A percentile compares a stretch with the other conserved stretches of the same genome.
phyloP scores from a whole-genome alignment of 2,329 filamentous ascomycete genomes.

The Pseudocercospora fijiensis region DNA sequence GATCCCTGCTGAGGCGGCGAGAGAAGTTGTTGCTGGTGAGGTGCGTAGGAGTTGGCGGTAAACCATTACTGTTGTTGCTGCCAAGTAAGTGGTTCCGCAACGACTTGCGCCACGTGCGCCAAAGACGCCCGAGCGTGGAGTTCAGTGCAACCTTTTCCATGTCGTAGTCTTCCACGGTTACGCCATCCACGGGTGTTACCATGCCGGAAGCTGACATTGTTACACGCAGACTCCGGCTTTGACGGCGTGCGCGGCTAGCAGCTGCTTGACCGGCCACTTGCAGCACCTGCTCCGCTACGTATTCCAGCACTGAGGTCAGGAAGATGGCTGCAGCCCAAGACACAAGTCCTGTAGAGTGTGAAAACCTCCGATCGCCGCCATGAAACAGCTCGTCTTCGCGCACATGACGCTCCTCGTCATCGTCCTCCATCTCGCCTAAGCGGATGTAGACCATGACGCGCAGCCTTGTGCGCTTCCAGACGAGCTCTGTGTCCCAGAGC shows the following conservation, averaged over 20 bases:
- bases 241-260: conserved; percentile 58
- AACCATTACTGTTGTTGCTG: conserved; percentile 12
- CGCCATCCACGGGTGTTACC: conserved; percentile 22
- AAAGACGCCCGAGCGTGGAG: conserved; percentile 80
- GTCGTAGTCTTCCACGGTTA: conserved; percentile 76
- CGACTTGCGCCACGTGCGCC: conserved; percentile 93
- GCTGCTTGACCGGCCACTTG: conserved; percentile 85
- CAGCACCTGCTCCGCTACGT: conserved; percentile 86
- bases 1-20: conserved; percentile 22
- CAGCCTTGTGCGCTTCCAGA: conserved; percentile 90
- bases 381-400: conserved; percentile 71
- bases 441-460: conserved; percentile 99
- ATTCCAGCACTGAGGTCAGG: conserved; percentile 89
- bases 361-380: conserved; percentile 58
- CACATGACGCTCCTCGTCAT: conserved; percentile 89
- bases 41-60: conserved; percentile 19
- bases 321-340: conserved; percentile 94
- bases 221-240: conserved; percentile 36
- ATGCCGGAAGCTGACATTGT: conserved; percentile 24
- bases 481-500: conserved; percentile 85
- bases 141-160: conserved; percentile 92
- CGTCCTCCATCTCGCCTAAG: conserved; percentile 93
- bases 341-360: conserved; percentile 52
- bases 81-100: conserved; percentile 50
- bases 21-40: conserved; percentile 19